Conservation (phyloP, 139 green algal genomes). For the Edaphochlamys debaryana region DNA sequence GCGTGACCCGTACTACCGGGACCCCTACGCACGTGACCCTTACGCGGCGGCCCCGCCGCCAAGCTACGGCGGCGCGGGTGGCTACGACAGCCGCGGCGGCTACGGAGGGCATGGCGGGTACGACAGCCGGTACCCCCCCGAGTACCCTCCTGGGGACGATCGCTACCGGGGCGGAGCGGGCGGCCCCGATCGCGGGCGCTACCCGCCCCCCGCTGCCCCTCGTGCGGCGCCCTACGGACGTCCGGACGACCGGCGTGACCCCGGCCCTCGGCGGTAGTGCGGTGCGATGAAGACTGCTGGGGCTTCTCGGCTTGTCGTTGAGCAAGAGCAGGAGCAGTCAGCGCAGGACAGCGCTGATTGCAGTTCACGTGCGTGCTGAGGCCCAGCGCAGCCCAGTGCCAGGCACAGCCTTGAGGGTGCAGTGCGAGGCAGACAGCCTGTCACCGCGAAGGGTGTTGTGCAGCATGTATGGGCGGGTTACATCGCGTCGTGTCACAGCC, state of each 20-base stretch:
- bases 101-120: not conserved
- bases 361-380: too few relatives aligned
- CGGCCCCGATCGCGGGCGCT: slow-evolving; percentile 32
- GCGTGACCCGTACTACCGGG: slow-evolving; percentile 41
- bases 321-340: too few relatives aligned
- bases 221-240: slow-evolving; percentile 11
- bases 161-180: slow-evolving; percentile 10
- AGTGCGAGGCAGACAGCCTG: too few relatives aligned
- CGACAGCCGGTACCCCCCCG: slow-evolving; percentile 29
- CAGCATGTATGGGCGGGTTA: too few relatives aligned
- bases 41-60: slow-evolving; percentile 2
- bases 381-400: too few relatives aligned
- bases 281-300: not conserved
- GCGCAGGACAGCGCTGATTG: not conserved
- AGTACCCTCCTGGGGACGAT: slow-evolving; percentile 32
- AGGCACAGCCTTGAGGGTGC: too few relatives aligned
- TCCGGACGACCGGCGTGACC: slow-evolving; percentile 28
- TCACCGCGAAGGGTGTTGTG: too few relatives aligned
- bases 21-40: slow-evolving; percentile 38
- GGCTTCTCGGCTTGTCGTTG: too few relatives aligned
- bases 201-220: not conserved
- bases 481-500: too few relatives aligned
- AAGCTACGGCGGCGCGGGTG: not conserved
- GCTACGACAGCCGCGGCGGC: not conserved
- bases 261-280: not conserved